These are phyloP conservation scores for Ogataea zsoltii DNA, from an alignment of 805 yeast species.

Conservation along the genomic window DNA sequence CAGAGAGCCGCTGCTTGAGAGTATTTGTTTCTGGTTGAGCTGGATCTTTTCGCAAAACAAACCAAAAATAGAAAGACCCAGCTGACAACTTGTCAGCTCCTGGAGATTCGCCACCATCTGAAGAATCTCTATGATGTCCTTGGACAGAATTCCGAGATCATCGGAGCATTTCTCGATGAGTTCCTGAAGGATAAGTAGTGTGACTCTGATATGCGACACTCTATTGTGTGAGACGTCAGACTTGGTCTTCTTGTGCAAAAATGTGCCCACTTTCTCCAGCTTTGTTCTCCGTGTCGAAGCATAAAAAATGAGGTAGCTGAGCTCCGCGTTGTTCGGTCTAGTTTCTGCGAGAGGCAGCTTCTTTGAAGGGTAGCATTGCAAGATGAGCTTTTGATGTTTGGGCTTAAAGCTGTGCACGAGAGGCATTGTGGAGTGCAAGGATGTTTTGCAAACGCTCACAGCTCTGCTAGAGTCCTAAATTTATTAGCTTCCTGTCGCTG, in stretches of 20 bases:
- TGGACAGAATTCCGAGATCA: constrained; percentile 81
- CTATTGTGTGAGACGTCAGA: constrained; percentile 61
- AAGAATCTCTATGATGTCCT: constrained; percentile 63
- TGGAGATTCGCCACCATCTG: constrained; percentile 48
- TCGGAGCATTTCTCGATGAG: constrained; percentile 77
- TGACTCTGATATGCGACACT: constrained; percentile 81
- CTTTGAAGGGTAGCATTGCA: constrained; percentile 92
- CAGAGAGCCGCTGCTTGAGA: constrained; percentile 48
- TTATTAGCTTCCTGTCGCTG: neutral
- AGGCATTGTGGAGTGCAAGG: constrained; percentile 14
- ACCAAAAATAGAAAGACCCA: constrained; percentile 37
- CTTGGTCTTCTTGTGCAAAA: constrained; percentile 60
- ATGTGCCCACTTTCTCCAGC: constrained; percentile 79
- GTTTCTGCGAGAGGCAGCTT: constrained; percentile 61
- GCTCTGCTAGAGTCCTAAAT: no score
- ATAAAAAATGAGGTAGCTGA: constrained; percentile 83
- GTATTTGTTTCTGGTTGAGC: constrained; percentile 30
- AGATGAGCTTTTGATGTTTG: constrained; percentile 86
- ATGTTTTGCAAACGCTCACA: neutral
- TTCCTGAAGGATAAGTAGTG: constrained; percentile 67
- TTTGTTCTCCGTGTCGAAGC: constrained; percentile 89
- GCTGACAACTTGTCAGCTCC: constrained; percentile 63
- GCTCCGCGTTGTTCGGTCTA: constrained; percentile 89
- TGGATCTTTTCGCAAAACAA: constrained; percentile 28
- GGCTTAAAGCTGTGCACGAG: constrained; percentile 39